Evolutionary conservation across 495 filamentous ascomycete species (phyloP).

Genomic region (Venustampulla echinocandica): DNA sequence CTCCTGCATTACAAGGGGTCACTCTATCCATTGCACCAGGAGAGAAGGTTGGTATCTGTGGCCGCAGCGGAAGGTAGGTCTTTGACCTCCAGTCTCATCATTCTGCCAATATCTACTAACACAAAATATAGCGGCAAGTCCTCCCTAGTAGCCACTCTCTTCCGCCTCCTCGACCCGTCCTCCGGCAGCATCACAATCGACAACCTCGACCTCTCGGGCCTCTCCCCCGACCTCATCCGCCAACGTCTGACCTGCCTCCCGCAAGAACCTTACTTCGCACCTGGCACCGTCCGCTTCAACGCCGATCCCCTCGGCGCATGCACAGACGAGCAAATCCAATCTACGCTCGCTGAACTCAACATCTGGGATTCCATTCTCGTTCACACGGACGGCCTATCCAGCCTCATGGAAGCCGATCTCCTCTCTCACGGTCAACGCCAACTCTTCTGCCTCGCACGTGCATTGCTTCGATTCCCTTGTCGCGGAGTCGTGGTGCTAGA

Average conservation of each 20-base stretch:
- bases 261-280: conserved; percentile 33
- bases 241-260: conserved; percentile 31
- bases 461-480: conserved; percentile 23
- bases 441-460: conserved; percentile 36
- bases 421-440: conserved; percentile 36
- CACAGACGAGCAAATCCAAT: neutral
- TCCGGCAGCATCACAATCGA: conserved; percentile 29
- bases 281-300: conserved; percentile 53
- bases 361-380: neutral
- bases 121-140: conserved; percentile 23
- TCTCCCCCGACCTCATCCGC: conserved; percentile 25
- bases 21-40: neutral
- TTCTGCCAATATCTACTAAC: neutral
- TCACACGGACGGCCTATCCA: conserved; percentile 19
- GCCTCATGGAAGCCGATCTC: conserved; percentile 25
- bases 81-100: neutral
- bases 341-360: conserved; percentile 18
- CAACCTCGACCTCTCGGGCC: conserved; percentile 23
- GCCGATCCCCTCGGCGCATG: conserved; percentile 64
- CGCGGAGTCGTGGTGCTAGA: conserved; percentile 32
- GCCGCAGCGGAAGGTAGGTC: neutral
- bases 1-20: neutral
- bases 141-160: conserved; percentile 28
- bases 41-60: neutral
- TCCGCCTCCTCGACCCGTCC: conserved; percentile 26